A percentile compares a stretch with the other conserved stretches of the same genome.
These are phyloP conservation scores for Russula virescens DNA, from an alignment of 768 basidiomycete species.

Conservation along the genomic window DNA sequence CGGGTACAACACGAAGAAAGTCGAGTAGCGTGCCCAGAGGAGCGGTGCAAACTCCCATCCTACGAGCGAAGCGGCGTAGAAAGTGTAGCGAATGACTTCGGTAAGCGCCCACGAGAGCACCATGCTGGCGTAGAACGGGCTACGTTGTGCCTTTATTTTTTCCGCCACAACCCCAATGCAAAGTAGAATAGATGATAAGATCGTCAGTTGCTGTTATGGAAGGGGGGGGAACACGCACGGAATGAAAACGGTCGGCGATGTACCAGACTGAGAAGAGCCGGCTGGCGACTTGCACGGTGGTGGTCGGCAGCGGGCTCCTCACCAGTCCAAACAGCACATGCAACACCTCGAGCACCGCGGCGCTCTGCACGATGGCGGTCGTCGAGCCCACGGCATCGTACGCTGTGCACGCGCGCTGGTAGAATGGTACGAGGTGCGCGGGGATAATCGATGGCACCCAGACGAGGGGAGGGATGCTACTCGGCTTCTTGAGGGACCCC, in stretches of 20 bases:
- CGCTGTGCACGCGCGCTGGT: slow-evolving; percentile 49
- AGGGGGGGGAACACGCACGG: slow-evolving; percentile 35
- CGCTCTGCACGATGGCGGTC: slow-evolving; percentile 74
- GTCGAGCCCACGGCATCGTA: slow-evolving; percentile 54
- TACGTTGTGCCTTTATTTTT: slow-evolving; percentile 54
- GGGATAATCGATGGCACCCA: slow-evolving; percentile 36
- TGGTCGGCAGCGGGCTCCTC: slow-evolving; percentile 67
- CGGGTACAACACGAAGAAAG: slow-evolving; percentile 93
- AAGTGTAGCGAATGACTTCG: slow-evolving; percentile 87
- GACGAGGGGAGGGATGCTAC: slow-evolving; percentile 20
- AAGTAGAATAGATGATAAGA: too few species aligned
- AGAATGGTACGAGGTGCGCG: slow-evolving; percentile 37
- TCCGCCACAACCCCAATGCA: too few species aligned
- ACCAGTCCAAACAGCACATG: slow-evolving; percentile 81
- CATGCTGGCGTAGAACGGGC: slow-evolving; percentile 86
- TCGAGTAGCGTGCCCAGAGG: slow-evolving; percentile 79
- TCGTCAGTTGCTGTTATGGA: too few species aligned
- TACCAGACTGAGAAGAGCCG: slow-evolving; percentile 85
- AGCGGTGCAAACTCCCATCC: slow-evolving; percentile 45
- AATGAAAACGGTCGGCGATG: slow-evolving; percentile 56
- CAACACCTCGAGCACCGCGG: slow-evolving; percentile 76
- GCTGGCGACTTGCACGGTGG: slow-evolving; percentile 72
- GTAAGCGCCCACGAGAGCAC: slow-evolving; percentile 88
- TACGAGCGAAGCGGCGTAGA: slow-evolving; percentile 69
- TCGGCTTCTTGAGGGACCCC: slow-evolving; percentile 7